Conservation (phyloP, 2,329 filamentous ascomycete genomes). For the Colletotrichum melonis region DNA sequence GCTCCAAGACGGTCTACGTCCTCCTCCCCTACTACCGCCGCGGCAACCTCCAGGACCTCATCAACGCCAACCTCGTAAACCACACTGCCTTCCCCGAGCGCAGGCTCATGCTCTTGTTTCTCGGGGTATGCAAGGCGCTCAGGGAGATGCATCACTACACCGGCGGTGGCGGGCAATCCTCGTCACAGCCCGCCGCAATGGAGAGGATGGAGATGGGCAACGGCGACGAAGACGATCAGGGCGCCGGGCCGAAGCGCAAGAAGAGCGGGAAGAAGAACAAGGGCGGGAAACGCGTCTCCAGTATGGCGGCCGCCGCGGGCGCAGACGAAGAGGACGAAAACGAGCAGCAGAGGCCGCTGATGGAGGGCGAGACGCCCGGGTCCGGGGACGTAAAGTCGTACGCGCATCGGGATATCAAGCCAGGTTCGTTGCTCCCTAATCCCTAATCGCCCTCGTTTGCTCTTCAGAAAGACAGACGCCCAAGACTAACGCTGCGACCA, state of each 20-base stretch:
- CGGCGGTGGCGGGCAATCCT: not conserved
- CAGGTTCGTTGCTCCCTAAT: constrained; percentile 61
- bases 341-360: constrained; percentile 83
- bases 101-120: constrained; percentile 87
- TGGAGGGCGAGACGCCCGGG: constrained; percentile 81
- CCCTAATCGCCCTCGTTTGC: not conserved
- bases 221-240: constrained; percentile 51
- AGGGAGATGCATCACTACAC: constrained; percentile 92
- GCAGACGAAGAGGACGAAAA: constrained; percentile 76
- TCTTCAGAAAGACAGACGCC: too few relatives aligned
- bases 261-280: constrained; percentile 50
- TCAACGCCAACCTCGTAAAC: constrained; percentile 98
- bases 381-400: constrained; percentile 82
- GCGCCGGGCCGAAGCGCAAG: constrained; percentile 47
- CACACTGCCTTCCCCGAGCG: constrained; percentile 90
- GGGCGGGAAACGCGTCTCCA: constrained; percentile 43
- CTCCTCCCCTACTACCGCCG: constrained; percentile 94
- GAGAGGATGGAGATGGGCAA: constrained; percentile 66
- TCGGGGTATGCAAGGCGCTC: constrained; percentile 90
- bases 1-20: constrained; percentile 94
- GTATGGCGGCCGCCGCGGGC: constrained; percentile 45
- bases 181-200: constrained; percentile 44
- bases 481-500: constrained; percentile 7
- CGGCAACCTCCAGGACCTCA: constrained; percentile 96
- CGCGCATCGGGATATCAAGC: constrained; percentile 97